Evolutionary conservation across 1,284 basidiomycete species (phyloP).

Genomic region (Malassezia japonica): DNA sequence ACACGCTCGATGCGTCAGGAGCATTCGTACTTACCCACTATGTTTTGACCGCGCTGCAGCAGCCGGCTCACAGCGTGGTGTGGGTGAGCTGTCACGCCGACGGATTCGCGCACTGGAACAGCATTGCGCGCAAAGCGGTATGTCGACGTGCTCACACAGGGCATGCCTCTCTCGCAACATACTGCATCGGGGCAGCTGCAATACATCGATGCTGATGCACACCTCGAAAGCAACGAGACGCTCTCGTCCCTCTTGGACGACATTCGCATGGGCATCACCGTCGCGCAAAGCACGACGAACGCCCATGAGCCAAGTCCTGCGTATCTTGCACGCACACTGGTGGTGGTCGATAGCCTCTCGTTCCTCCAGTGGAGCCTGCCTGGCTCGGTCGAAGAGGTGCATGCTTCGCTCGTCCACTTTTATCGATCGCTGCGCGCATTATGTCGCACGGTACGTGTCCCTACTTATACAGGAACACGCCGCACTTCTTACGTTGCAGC

Average conservation of each 20-base stretch:
- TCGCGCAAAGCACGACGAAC: not conserved
- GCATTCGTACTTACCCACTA: conserved; percentile 12
- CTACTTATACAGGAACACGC: not conserved
- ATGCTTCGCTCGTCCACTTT: not conserved
- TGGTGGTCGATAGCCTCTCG: conserved; percentile 8
- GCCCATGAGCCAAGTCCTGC: not conserved
- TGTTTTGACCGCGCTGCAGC: not conserved
- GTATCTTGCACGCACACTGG: not conserved
- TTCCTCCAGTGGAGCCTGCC: conserved; percentile 6
- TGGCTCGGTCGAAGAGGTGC: not conserved
- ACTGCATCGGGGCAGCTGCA: not conserved
- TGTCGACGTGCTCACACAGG: not conserved
- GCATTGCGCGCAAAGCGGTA: conserved; percentile 12
- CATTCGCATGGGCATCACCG: not conserved
- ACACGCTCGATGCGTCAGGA: conserved; percentile 15
- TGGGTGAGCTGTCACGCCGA: conserved; percentile 8
- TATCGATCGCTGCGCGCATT: conserved; percentile 1
- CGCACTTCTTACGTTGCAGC: conserved; percentile 8
- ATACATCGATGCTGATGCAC: not conserved
- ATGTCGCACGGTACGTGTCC: not conserved
- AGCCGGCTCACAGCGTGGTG: not conserved
- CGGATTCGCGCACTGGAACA: conserved; percentile 7
- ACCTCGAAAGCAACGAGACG: not conserved
- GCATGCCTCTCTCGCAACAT: not conserved
- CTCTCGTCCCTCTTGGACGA: not conserved